Conservation (phyloP, 176 grass and related monocot species). For the Ananas comosus region DNA sequence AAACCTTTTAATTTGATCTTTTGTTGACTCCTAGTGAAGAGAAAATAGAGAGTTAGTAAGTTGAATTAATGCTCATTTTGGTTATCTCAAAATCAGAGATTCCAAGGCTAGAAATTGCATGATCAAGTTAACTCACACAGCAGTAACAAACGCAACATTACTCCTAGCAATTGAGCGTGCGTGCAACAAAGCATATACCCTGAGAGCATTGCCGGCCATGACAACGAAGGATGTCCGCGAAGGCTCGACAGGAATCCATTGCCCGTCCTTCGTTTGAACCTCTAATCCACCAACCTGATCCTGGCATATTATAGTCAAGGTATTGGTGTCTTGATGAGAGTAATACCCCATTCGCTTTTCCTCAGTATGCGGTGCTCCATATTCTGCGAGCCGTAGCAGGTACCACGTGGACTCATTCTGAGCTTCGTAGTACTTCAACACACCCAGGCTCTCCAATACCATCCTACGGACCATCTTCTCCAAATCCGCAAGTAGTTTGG, state of each 20-base stretch:
- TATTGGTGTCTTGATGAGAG: constrained; percentile 44
- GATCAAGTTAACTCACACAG: neutral
- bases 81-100: neutral
- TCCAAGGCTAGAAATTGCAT: too few species aligned
- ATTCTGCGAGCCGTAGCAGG: constrained; percentile 44
- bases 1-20: too few species aligned
- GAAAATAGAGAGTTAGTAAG: too few species aligned
- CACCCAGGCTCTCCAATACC: constrained; percentile 51
- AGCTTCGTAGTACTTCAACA: constrained; percentile 29
- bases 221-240: constrained; percentile 50
- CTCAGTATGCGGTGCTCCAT: constrained; percentile 28
- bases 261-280: constrained; percentile 41
- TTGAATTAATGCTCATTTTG: too few species aligned
- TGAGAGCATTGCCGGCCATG: constrained; percentile 51
- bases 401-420: constrained; percentile 20
- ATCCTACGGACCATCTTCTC: constrained; percentile 46
- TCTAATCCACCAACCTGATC: constrained; percentile 61
- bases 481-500: constrained; percentile 13
- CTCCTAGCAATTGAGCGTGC: too few species aligned
- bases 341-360: constrained; percentile 24
- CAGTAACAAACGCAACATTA: neutral
- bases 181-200: constrained; percentile 26
- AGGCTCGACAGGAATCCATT: constrained; percentile 37
- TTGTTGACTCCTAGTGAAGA: too few species aligned
- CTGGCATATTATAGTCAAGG: constrained; percentile 56